Base-by-base conservation (phyloP, 352 stramenopile genomes). In the Phytopythium aichiense region DNA sequence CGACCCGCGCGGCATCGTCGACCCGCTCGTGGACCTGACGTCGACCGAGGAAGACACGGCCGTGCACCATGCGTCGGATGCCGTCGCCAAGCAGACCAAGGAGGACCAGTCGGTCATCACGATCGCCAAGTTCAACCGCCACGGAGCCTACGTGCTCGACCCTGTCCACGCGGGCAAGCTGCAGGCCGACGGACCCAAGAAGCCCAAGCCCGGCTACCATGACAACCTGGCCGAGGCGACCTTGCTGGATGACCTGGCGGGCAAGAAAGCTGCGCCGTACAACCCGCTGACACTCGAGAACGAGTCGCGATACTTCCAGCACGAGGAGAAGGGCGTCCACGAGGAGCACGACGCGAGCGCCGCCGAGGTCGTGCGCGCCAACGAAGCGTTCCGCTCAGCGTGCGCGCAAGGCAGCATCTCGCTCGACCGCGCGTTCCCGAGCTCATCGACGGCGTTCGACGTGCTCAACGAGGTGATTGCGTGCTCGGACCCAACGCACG, bases 41-140 rank as follows among this genome's bases (percentile, higher is more conserved):
- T 63, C 79, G 13, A 94, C 84, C 1, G 79, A 84, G 45, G 79
- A 88, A 60, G 86, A 93, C 65, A 67, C 68, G 12, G 68, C 73
- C 11, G 50, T 86, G 40, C 70, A 84, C 60, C 66, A 74, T 63
- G 58, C 69, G n/a, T 60, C 67, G 13, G 30, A 52, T 15, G n/a
- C 55, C 42, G 37, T 37, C 16, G 61, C 76, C 60, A 68, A 67
- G 48, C 71, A 63, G n/a, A 54, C 52, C 15, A 88, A 86, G 48
- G 79, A 87, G 18, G 77, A 91, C 48, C 71, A 68, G 16, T 77
- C 63, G 12, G 77, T 71, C 35, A 89, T 90, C 63, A 92, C 83
- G 13, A 89, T 95, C 56, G 76, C 83, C 61, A 95, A 95, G 72
- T 95, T 95, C 46, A 95, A 95, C 37, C 73, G 87, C 13, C 87